Conservation (phyloP, 2,329 filamentous ascomycete species). For the Aspergillus sp. region DNA sequence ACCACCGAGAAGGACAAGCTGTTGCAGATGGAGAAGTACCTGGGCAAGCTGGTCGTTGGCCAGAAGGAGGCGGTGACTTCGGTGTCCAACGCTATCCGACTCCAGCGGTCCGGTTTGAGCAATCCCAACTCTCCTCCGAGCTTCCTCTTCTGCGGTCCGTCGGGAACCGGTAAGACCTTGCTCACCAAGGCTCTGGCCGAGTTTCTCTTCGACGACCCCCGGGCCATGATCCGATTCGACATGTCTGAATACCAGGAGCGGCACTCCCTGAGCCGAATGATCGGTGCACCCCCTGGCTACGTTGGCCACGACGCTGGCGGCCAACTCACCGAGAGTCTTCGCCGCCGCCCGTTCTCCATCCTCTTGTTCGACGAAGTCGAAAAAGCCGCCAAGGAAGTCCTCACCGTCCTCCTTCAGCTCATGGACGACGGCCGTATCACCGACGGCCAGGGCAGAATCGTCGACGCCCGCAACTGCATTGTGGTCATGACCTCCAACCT, state of each 20-base stretch:
- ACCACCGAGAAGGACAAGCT: slow-evolving; percentile 98
- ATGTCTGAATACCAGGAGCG: slow-evolving; percentile 99
- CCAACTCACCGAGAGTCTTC: slow-evolving; percentile 90
- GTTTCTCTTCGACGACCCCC: slow-evolving; percentile 95
- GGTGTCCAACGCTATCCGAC: slow-evolving; percentile 91
- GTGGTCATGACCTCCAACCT: slow-evolving; percentile 99
- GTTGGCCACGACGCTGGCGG: slow-evolving; percentile 95
- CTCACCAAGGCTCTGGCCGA: slow-evolving; percentile 96
- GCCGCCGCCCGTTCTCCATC: slow-evolving; percentile 95
- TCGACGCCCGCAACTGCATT: slow-evolving; percentile 97
- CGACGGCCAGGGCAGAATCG: slow-evolving; percentile 90
- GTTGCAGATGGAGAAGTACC: slow-evolving; percentile 90
- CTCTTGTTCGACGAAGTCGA: slow-evolving; percentile 97
- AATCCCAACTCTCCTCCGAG: slow-evolving; percentile 97
- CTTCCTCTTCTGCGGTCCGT: slow-evolving; percentile 98
- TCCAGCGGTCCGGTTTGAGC: slow-evolving; percentile 88
- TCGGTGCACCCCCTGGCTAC: slow-evolving; percentile 94
- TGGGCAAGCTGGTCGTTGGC: slow-evolving; percentile 82
- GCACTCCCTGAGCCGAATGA: slow-evolving; percentile 94
- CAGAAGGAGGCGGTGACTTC: slow-evolving; percentile 91
- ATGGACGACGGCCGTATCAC: slow-evolving; percentile 99
- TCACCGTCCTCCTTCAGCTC: slow-evolving; percentile 96
- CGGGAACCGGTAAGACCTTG: slow-evolving; percentile 95
- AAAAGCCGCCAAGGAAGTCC: slow-evolving; percentile 95
- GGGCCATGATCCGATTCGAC: slow-evolving; percentile 97